These are phyloP conservation scores for Yamadazyma blattariae DNA, from an alignment of 1,139 yeast species.

Conservation along the genomic window DNA sequence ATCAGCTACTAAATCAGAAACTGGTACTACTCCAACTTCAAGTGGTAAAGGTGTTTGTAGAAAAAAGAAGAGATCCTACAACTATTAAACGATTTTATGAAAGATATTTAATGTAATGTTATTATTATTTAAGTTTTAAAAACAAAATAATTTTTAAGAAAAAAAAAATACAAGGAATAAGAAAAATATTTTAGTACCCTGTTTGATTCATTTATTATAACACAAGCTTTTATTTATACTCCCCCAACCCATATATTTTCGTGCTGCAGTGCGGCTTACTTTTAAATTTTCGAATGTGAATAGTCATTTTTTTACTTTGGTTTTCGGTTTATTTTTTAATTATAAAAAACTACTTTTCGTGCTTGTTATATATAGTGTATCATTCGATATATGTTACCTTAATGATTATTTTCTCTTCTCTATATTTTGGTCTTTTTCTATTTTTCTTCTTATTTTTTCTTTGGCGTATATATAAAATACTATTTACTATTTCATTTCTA, in stretches of 20 bases:
- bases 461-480: no score
- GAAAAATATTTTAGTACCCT: constrained; percentile 10
- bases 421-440: neutral
- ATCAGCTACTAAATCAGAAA: constrained; percentile 17
- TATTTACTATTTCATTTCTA: no score
- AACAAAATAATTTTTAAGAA: neutral
- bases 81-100: constrained; percentile 10
- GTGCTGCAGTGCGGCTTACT: constrained; percentile 3
- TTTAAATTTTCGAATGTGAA: neutral
- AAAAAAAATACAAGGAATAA: neutral
- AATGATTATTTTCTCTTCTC: neutral
- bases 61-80: constrained; percentile 17
- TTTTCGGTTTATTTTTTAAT: neutral
- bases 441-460: neutral
- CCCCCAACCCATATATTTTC: constrained; percentile 3
- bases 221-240: neutral
- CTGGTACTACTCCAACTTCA: constrained; percentile 14
- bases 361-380: constrained; percentile 1
- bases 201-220: neutral
- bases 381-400: constrained; percentile 3
- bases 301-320: neutral
- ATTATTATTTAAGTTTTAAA: neutral
- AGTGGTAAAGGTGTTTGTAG: constrained; percentile 14
- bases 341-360: constrained; percentile 1
- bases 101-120: constrained; percentile 1